Evolutionary conservation across 176 grass and related monocot genomes (phyloP).

Genomic region (Triticum monococcum): DNA sequence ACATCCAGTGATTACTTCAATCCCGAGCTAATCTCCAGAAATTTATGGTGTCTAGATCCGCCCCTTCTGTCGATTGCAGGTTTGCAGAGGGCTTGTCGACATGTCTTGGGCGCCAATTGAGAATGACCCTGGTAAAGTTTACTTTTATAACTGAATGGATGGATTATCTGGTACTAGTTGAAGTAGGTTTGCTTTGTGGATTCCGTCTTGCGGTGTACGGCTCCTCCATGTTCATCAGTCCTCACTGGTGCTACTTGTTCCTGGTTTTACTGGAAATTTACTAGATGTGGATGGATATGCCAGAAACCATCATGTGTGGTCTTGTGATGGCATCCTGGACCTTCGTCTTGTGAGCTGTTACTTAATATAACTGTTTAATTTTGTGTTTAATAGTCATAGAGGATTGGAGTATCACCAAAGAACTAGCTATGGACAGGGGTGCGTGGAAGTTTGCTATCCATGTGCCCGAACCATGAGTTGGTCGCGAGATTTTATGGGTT

Average conservation of each 20-base stretch:
- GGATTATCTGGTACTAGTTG: not conserved
- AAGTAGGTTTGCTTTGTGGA: not conserved
- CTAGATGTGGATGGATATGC: not conserved
- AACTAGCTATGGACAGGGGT: no score
- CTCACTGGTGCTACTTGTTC: not conserved
- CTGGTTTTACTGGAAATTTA: not conserved
- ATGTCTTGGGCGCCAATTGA: constrained; percentile 81
- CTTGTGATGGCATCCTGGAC: not conserved
- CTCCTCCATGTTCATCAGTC: not conserved
- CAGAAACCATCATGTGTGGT: not conserved
- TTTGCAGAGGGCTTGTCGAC: not conserved
- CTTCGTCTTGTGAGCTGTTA: not conserved
- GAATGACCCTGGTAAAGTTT: constrained; percentile 68
- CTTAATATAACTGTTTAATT: not conserved
- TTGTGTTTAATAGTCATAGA: not conserved
- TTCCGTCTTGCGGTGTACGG: not conserved
- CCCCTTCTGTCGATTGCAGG: not conserved
- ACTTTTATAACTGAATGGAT: not conserved
- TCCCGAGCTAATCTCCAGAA: not conserved
- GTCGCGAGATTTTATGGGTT: no score
- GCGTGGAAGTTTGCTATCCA: no score
- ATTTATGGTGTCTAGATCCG: not conserved
- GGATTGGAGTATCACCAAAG: not conserved
- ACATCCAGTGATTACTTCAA: not conserved
- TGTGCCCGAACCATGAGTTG: no score